Conservation (phyloP, 202 grass and related monocot species). For the Zoysia matrella region DNA sequence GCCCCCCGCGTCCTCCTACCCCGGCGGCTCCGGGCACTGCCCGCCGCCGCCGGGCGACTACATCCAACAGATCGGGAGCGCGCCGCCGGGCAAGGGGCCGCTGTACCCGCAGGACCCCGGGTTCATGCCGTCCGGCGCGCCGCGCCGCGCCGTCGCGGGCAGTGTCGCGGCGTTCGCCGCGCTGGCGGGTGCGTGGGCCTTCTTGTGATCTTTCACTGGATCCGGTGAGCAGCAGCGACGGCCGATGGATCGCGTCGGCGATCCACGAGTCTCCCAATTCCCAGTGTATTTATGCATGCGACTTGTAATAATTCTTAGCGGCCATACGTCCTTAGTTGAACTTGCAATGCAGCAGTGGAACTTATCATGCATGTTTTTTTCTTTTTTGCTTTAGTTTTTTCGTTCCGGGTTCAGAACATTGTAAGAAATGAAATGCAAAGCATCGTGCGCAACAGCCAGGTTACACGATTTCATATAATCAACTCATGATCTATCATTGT, state of each 20-base stretch:
- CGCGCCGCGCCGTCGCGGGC: background rate
- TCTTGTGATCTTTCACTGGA: slow-evolving; percentile 30
- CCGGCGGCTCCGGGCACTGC: slow-evolving; percentile 17
- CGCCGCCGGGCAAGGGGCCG: slow-evolving; percentile 44
- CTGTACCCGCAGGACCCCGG: slow-evolving; percentile 68
- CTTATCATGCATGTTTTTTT: slow-evolving; percentile 5
- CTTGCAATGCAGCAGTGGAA: slow-evolving; percentile 3
- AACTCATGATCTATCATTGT: background rate
- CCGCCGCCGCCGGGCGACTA: slow-evolving; percentile 62
- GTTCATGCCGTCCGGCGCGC: slow-evolving; percentile 51
- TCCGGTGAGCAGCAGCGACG: background rate
- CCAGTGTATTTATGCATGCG: slow-evolving; percentile 31
- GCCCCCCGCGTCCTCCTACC: slow-evolving; percentile 48
- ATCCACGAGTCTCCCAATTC: background rate
- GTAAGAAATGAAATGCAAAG: slow-evolving; percentile 44
- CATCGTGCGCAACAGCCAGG: slow-evolving; percentile 23
- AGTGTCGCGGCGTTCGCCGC: slow-evolving; percentile 22
- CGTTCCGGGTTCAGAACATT: slow-evolving; percentile 8
- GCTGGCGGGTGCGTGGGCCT: background rate
- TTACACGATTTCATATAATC: slow-evolving; percentile 5
- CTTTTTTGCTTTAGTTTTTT: background rate
- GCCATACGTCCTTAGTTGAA: background rate
- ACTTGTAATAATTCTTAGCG: slow-evolving; percentile 24
- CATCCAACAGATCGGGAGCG: slow-evolving; percentile 42
- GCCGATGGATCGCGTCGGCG: background rate